phyloP scores from a whole-genome alignment of 495 filamentous ascomycete species.

The Entonaema liquescens region DNA sequence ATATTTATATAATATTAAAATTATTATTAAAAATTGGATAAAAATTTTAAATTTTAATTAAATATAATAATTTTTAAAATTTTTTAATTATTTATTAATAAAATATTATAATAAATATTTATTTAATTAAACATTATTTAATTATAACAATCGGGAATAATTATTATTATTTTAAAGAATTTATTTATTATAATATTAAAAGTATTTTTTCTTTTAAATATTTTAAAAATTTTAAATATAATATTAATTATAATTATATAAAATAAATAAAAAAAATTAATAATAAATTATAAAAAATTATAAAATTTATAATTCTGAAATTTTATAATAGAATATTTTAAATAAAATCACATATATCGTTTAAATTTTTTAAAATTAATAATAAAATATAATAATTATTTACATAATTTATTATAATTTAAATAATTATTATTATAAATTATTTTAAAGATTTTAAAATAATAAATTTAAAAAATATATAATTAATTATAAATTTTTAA shows the following conservation, averaged over 20 bases:
- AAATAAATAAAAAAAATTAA: neutral
- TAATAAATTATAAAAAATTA: neutral
- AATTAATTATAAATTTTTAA: neutral
- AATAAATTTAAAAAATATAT: constrained; percentile 7
- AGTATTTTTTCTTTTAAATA: neutral
- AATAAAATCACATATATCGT: neutral
- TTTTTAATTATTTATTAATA: neutral
- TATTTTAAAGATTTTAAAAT: constrained; percentile 5
- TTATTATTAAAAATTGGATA: neutral
- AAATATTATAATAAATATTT: neutral
- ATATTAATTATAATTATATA: constrained; percentile 10
- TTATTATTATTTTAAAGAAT: neutral
- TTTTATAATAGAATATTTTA: neutral
- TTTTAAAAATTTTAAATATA: neutral
- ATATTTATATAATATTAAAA: constrained; percentile 1
- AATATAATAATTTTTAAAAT: constrained; percentile 2
- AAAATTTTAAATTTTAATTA: neutral
- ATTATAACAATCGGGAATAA: neutral
- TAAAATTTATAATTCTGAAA: constrained; percentile 5
- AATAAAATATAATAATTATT: too few relatives aligned
- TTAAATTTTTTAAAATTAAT: neutral
- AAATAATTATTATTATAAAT: neutral
- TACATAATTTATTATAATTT: neutral
- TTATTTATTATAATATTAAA: neutral
- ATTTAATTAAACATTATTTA: neutral